phyloP scores from a whole-genome alignment of 78 protist genomes.

The Chrysochromulina parva region DNA sequence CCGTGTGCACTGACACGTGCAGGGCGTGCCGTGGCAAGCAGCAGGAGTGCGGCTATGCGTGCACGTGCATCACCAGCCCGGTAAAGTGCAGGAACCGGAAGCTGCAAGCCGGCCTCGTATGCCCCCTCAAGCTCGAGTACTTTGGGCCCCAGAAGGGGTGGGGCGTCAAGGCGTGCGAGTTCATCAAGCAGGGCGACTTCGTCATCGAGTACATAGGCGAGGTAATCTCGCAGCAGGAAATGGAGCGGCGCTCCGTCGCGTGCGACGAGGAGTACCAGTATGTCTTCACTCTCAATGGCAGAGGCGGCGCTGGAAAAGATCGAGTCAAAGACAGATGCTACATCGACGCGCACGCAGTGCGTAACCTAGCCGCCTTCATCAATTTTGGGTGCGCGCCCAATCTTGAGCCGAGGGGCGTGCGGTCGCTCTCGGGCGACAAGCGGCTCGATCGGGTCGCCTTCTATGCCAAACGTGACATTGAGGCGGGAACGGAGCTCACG shows the following conservation, averaged over 20 bases:
- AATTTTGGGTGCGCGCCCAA: not conserved
- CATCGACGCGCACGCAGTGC: not conserved
- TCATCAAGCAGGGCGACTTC: not conserved
- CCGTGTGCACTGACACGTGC: not conserved
- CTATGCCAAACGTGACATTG: not conserved
- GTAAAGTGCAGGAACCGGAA: not conserved
- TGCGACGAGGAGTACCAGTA: not conserved
- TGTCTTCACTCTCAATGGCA: not conserved
- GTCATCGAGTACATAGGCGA: not conserved
- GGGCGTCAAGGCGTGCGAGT: not conserved
- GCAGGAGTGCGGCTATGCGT: not conserved
- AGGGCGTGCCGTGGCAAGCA: not conserved
- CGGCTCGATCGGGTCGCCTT: not conserved
- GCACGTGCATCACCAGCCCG: not conserved
- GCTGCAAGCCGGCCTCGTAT: too few relatives aligned
- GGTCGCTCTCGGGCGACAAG: not conserved
- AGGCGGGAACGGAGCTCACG: not conserved
- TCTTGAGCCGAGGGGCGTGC: not conserved
- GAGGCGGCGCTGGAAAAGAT: too few relatives aligned
- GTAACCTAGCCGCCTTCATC: conserved; percentile 13
- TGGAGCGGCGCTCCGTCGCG: not conserved
- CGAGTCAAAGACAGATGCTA: not conserved
- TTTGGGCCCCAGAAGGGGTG: not conserved
- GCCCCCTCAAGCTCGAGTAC: not conserved
- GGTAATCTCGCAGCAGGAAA: not conserved